phyloP scores from a whole-genome alignment of 176 grass and related monocot species.

The Paspalum vaginatum region DNA sequence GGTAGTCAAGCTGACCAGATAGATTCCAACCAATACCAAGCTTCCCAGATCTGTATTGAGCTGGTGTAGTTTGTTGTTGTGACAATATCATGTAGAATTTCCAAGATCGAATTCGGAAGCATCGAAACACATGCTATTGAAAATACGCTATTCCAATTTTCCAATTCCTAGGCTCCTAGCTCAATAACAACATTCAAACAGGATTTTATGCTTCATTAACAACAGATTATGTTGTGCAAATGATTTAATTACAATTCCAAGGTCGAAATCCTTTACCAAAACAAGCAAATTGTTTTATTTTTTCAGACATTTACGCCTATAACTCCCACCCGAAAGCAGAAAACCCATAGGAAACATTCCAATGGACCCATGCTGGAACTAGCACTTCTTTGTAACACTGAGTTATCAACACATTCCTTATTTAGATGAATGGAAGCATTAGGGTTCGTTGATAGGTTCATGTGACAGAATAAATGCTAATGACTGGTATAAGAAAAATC shows the following conservation, averaged over 20 bases:
- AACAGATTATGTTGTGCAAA: neutral
- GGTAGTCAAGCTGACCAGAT: too few relatives aligned
- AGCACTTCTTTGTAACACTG: neutral
- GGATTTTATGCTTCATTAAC: neutral
- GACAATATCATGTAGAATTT: too few relatives aligned
- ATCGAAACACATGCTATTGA: too few relatives aligned
- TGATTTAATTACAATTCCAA: neutral
- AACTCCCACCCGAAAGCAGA: neutral
- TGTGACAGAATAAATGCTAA: slow-evolving; percentile 21
- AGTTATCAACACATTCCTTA: slow-evolving; percentile 4
- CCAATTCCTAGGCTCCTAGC: too few relatives aligned
- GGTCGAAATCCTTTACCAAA: neutral
- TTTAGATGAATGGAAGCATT: slow-evolving; percentile 26
- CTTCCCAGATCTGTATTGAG: too few relatives aligned
- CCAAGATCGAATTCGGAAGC: too few relatives aligned
- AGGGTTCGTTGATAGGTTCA: neutral
- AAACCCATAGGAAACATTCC: neutral
- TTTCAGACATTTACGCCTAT: neutral
- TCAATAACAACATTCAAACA: too few relatives aligned
- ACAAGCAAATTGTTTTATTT: neutral
- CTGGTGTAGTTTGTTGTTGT: too few relatives aligned
- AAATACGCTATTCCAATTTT: too few relatives aligned
- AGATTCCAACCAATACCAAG: too few relatives aligned
- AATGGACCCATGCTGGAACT: slow-evolving; percentile 6
- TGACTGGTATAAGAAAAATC: neutral